phyloP scores from a whole-genome alignment of 768 basidiomycete species.

The Naganishia vaughanmartiniae region DNA sequence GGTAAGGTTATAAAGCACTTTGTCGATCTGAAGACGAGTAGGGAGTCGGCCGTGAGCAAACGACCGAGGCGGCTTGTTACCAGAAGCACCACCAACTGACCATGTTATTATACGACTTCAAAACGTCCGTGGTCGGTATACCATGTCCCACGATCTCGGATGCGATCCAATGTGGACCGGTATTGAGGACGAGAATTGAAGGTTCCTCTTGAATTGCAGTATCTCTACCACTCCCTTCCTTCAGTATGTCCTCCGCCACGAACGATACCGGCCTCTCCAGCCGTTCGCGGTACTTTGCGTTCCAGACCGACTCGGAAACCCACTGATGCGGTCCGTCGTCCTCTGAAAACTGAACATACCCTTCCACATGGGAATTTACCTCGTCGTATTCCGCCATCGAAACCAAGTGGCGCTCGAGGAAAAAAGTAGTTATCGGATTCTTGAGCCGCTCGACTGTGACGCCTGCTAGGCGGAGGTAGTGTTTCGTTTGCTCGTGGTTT shows the following conservation, averaged over 20 bases:
- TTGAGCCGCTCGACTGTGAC: constrained; percentile 8
- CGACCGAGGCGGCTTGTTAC: too few relatives aligned
- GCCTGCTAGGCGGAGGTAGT: constrained; percentile 13
- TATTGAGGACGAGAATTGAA: constrained; percentile 23
- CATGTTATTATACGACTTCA: constrained; percentile 21
- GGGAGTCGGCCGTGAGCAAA: not conserved
- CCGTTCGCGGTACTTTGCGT: constrained; percentile 3
- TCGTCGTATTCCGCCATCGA: constrained; percentile 19
- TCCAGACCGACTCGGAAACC: constrained; percentile 25
- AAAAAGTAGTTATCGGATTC: constrained; percentile 18
- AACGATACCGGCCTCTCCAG: constrained; percentile 1
- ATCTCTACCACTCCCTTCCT: not conserved
- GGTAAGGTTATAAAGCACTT: constrained; percentile 7
- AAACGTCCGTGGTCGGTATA: constrained; percentile 5
- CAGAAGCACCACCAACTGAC: not conserved
- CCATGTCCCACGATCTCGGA: not conserved
- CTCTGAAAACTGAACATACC: constrained; percentile 6
- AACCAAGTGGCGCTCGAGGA: constrained; percentile 21
- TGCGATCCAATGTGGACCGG: constrained; percentile 29
- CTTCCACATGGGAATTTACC: constrained; percentile 4
- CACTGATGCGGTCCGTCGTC: constrained; percentile 18
- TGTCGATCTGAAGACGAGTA: constrained; percentile 12
- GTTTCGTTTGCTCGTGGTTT: not conserved
- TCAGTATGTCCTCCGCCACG: not conserved
- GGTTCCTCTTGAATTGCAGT: constrained; percentile 17